Percentiles rank a stretch among this genome's conserved stretches.
phyloP scores from a whole-genome alignment of 1,284 basidiomycete species.

The Singerocomus inundabilis region DNA sequence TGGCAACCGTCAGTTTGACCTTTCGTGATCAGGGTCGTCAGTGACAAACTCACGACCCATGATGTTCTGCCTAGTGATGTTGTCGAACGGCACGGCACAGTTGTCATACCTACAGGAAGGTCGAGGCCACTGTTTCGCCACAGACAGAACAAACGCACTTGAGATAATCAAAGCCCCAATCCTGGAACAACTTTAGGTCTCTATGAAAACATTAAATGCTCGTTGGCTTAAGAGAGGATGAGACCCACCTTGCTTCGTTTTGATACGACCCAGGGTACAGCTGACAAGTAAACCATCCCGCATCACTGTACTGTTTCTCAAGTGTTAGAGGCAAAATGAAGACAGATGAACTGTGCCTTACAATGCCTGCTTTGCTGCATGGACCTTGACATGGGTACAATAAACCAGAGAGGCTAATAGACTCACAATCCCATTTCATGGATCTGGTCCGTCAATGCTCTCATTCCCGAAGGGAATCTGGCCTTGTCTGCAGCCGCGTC shows the following conservation, averaged over 20 bases:
- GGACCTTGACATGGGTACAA: constrained; percentile 1
- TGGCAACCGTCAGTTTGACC: constrained; percentile 32
- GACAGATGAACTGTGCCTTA: constrained; percentile 23
- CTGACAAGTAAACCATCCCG: constrained; percentile 36
- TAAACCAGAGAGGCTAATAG: background rate
- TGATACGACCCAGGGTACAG: constrained; percentile 33
- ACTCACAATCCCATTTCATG: constrained; percentile 53
- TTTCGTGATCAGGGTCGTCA: constrained; percentile 21
- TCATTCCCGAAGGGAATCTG: constrained; percentile 52
- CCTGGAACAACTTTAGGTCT: constrained; percentile 48
- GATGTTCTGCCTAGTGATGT: constrained; percentile 50
- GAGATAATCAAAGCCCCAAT: constrained; percentile 60
- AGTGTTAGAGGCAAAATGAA: constrained; percentile 5
- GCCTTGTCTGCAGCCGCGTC: constrained; percentile 35
- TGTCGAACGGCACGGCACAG: constrained; percentile 56
- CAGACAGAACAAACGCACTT: constrained; percentile 40
- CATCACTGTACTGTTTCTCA: constrained; percentile 30
- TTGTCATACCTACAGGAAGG: constrained; percentile 49
- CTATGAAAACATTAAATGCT: constrained; percentile 17
- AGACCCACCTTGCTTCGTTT: constrained; percentile 30
- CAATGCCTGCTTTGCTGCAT: constrained; percentile 52
- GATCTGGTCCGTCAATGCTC: constrained; percentile 47
- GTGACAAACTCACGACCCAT: constrained; percentile 48
- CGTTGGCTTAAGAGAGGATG: background rate
- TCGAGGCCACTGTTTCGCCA: background rate